A percentile compares a stretch with the other conserved stretches of the same genome.
Conservation (phyloP, 2,329 filamentous ascomycete genomes). For the Magnaporthiopsis incrustans region DNA sequence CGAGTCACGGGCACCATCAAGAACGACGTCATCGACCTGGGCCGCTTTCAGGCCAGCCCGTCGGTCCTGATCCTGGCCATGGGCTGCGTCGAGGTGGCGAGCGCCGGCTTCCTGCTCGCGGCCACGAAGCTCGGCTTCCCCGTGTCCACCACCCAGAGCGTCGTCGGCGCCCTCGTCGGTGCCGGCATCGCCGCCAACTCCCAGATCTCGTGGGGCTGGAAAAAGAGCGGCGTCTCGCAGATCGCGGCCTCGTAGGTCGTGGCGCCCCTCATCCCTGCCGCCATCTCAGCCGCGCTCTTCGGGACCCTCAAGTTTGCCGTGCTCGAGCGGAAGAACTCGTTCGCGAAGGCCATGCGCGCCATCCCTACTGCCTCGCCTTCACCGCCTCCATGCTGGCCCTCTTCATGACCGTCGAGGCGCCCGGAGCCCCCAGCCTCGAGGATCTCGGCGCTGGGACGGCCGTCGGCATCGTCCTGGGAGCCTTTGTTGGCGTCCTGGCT, state of each 20-base stretch:
- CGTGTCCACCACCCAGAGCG: conserved; percentile 6
- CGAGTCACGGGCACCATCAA: conserved; percentile 6
- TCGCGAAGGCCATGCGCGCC: background rate
- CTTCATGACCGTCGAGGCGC: conserved; percentile 5
- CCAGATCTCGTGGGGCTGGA: conserved; percentile 5
- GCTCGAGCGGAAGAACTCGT: background rate
- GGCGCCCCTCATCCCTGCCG: background rate
- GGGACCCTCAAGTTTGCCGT: background rate
- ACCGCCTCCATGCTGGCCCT: conserved; percentile 2
- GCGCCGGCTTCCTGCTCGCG: background rate
- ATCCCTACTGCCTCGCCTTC: conserved; percentile 4
- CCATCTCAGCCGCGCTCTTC: background rate
- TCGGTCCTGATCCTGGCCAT: conserved; percentile 1
- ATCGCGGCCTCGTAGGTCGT: conserved; percentile 5
- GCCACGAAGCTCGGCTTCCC: conserved; percentile 7
- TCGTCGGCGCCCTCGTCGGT: conserved; percentile 3
- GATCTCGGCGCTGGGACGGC: conserved; percentile 1
- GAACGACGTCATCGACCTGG: conserved; percentile 7
- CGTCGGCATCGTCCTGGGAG: background rate
- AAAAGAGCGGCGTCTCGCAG: conserved; percentile 1
- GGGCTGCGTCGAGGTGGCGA: conserved; percentile 3
- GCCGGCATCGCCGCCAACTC: background rate
- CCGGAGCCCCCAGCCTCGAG: conserved; percentile 3
- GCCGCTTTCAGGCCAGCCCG: background rate
- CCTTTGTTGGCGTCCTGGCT: background rate